These are phyloP conservation scores for Dendrocalamus sinicus DNA, from an alignment of 176 grass and related monocot species.

Conservation along the genomic window DNA sequence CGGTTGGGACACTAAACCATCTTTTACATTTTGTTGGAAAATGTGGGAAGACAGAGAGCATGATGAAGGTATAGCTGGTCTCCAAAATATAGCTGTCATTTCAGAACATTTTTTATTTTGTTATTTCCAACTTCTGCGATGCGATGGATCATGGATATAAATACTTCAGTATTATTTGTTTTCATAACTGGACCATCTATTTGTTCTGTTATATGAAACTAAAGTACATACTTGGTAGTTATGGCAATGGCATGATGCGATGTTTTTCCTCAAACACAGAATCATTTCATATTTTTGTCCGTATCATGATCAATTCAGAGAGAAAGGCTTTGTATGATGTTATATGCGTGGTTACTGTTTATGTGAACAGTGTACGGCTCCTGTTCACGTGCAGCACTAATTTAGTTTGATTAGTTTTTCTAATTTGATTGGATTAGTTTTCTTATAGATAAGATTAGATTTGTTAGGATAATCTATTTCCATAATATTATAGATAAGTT, in stretches of 20 bases:
- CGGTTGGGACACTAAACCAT: conserved; percentile 81
- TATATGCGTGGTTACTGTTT: no score
- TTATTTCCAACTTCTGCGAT: conserved; percentile 25
- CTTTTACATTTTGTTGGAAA: conserved; percentile 92
- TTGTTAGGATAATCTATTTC: no score
- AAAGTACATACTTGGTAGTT: conserved; percentile 18
- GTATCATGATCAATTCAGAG: neutral
- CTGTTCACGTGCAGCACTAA: no score
- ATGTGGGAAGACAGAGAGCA: conserved; percentile 83
- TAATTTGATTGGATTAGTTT: no score
- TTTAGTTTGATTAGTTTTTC: no score
- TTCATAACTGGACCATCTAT: conserved; percentile 28
- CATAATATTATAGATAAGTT: no score
- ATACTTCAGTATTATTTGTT: conserved; percentile 29
- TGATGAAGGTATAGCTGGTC: conserved; percentile 80
- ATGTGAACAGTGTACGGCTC: no score
- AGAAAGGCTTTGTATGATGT: neutral
- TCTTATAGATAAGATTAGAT: no score
- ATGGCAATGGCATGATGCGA: neutral
- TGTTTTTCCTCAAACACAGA: conserved; percentile 5
- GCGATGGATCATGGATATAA: conserved; percentile 11
- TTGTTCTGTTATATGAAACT: conserved; percentile 17
- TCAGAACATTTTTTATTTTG: neutral
- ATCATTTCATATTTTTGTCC: conserved; percentile 12
- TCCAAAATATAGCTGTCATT: neutral